Percentiles rank a stretch among this genome's conserved stretches.
These are phyloP conservation scores for Zygotorulaspora florentina DNA, from an alignment of 805 yeast species.

Conservation along the genomic window DNA sequence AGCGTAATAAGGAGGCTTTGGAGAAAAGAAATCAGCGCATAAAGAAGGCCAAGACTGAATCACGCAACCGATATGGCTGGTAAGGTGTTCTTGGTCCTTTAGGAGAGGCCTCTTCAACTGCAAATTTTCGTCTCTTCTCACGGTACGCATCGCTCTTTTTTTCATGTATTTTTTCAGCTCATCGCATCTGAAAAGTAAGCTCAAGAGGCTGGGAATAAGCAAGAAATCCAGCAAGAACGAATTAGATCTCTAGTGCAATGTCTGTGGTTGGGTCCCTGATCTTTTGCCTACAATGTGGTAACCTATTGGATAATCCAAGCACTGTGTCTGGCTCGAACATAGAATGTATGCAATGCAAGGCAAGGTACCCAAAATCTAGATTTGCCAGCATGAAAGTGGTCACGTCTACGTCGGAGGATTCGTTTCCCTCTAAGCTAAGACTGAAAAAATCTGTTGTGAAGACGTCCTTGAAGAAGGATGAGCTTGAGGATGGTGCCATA, in stretches of 20 bases:
- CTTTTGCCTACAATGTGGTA: slow-evolving; percentile 92
- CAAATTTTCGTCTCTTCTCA: neutral
- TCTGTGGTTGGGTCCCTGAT: slow-evolving; percentile 93
- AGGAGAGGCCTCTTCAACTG: neutral
- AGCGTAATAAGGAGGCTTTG: slow-evolving; percentile 17
- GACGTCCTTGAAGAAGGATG: slow-evolving; percentile 70
- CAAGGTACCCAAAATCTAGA: slow-evolving; percentile 35
- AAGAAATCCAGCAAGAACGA: neutral
- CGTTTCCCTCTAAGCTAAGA: slow-evolving; percentile 83
- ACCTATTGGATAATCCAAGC: slow-evolving; percentile 65
- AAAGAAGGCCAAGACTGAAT: slow-evolving; percentile 13
- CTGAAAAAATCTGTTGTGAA: slow-evolving; percentile 87
- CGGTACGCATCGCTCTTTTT: neutral
- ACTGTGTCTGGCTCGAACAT: slow-evolving; percentile 41
- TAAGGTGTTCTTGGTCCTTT: neutral
- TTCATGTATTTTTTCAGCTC: neutral
- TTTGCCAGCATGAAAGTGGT: slow-evolving; percentile 80
- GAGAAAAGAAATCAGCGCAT: slow-evolving; percentile 15
- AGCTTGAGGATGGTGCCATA: slow-evolving; percentile 90
- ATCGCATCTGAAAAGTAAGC: neutral
- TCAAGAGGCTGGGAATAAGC: neutral
- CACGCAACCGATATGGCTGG: slow-evolving; percentile 25
- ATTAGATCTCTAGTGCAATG: slow-evolving; percentile 43
- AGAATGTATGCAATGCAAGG: slow-evolving; percentile 53
- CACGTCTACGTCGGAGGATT: slow-evolving; percentile 84